Base-by-base conservation (phyloP, 176 grass and related monocot genomes). In the Lolium perenne region DNA sequence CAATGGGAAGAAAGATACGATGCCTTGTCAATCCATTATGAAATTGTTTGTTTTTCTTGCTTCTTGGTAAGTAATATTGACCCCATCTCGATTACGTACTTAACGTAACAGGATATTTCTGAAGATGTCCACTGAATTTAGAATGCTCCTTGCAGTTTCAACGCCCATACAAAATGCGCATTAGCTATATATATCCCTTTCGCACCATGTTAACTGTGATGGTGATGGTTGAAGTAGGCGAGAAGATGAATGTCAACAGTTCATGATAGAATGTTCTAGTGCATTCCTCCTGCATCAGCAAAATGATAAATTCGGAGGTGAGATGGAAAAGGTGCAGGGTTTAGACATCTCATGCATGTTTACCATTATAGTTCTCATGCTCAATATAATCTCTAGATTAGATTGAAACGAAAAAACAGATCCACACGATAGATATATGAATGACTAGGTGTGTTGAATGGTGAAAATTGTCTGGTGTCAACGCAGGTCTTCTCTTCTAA, bases 361-460 rank as follows among this genome's bases (percentile, higher is more conserved):
- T 48, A 48, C 46, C 8, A 48, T 48, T 61, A 21, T 23, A 14
- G 47, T 38, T 72, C 60, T 64, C 9, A 56, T 65, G 66, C 35
- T 56, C 65, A 68, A 8, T 32, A 51, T 29, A 79, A 84, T 83
- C 41, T 79, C 64, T 53, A 35, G 32, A 35, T 35, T 35, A 35
- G 5, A 16, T 25, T 61, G 62, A 18, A 48, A 71, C 83, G 23
- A 71, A 71, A 38, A 13, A 78, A 71, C 74, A 62, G 47, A 80
- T 71, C 72, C 64, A 1, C 64, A 1, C 73, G 40, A 78, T 3
- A 38, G 53, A 70, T 80, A 18, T 73, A 51, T 25, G 74, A 81
- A 66, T 47, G 69, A 64, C 41, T 66, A 15, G 20, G 17, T 10
- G 20, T 47, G 70, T 82, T 68, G 49, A 69, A 76, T 26, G 49